Base-by-base conservation (phyloP, 2,329 filamentous ascomycete genomes). In the Ilyonectria robusta region DNA sequence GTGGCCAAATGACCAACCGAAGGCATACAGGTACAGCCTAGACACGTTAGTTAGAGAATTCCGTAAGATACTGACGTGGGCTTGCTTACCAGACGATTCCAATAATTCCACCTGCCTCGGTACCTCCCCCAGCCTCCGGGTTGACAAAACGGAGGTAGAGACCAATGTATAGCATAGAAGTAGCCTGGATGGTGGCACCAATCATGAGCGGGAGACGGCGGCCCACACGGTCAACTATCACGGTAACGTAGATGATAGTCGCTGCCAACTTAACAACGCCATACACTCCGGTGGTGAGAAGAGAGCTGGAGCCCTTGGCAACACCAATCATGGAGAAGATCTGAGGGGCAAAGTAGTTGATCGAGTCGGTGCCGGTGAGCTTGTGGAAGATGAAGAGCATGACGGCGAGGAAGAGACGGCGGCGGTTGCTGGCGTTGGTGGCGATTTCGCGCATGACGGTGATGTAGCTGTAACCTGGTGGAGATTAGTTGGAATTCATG, bases 181-280 rank as follows among this genome's bases (percentile, higher is more conserved):
- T 68, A 1, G 71, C 75, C 53, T 75, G 74, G 26, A 77, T 59
- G 19, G 70, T 37, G 8, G 74, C 72, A 8, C 74, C 73, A 31
- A 71, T 57, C 47, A 77, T 66, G 59, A 78, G 59, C 46, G 77
- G 74, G 58, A 72, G 76, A 17, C 75, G 70, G 26, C 70, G 73
- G n/a, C 80, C 71, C 37, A 80, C 67, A 46, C 78, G 66, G 60
- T 80, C 64, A 33, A 78, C 66, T 68, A 80, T 61, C 71, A 80
- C 74, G 48, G 84, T 63, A 6, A 75, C 75, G 63, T 73, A 76
- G 53, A 74, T 44, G 19, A 76, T 59, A 5, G 71, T 70, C 10
- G 74, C 67, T 37, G 67, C 65, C 23, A 77, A 50, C 66, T 77
- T 74, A 61, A 74, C 70, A 35, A 74, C 56, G 35, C 71, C 71